Evolutionary conservation across 2,329 filamentous ascomycete genomes (phyloP), one percentile per base, ranked within the genome.

Genomic region (Trichophyton benhamiae): DNA sequence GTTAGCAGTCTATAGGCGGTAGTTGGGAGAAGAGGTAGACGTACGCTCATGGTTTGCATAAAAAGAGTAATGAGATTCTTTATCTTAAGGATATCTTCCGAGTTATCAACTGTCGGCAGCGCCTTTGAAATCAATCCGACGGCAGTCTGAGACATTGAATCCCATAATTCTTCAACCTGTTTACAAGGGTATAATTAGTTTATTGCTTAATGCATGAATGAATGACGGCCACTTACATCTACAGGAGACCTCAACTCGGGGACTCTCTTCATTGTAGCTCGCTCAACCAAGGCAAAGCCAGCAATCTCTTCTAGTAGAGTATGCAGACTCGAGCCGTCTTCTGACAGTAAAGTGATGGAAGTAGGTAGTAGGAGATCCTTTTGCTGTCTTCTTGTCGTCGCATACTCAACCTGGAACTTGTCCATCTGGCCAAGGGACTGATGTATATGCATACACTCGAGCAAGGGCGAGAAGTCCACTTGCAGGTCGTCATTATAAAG

Each of bases 81-180:
- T 69, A 96, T 91, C 72, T 94, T 95, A n/a, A 97, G 79, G 41
- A 99, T 78, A 30, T 88, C 83, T 71, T 97, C 91, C 11, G 94
- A 91, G 71, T 95, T 94, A 62, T 85, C 85, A n/a, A 99, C 84
- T 46, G 86, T 84, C 58, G 83, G 82, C 3, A 99, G 78, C 0
- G 89, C 87, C 67, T 87, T 89, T 0, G 87, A 86, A 64, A 95
- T 95, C 57, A 97, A 79, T 7, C 81, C 82, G 66, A 97, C 90
- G 0, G 89, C 87, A 52, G 87, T 86, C 69, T 91, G 89, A 70
- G 92, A 97, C 89, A 97, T 94, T 0, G 91, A 96, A 69, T 97
- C 92, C 94, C 94, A 99, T 1, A 99, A 78, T 74, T 97, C 94
- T 70, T 99, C 94, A n/a, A 96, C 85, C 88, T 91, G 64, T 25